Percentiles rank a stretch among this genome's conserved stretches.
phyloP scores from a whole-genome alignment of 495 filamentous ascomycete species.

The Tetracladium setigerum region DNA sequence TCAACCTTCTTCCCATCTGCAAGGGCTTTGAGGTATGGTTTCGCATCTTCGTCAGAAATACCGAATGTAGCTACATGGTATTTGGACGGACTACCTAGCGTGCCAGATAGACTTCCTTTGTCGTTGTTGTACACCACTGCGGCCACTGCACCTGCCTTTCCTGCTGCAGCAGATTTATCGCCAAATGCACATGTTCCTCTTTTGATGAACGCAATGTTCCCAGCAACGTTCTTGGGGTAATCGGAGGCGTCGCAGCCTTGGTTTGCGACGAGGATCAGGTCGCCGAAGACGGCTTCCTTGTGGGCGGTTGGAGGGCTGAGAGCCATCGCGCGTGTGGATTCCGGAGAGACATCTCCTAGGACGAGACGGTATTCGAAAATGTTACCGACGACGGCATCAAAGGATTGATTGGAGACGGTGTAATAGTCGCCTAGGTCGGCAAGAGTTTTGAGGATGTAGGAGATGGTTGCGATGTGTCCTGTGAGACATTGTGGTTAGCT shows the following conservation, averaged over 20 bases:
- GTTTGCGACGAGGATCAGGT: slow-evolving; percentile 33
- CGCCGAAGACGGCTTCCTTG: slow-evolving; percentile 43
- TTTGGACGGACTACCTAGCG: slow-evolving; percentile 41
- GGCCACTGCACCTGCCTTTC: slow-evolving; percentile 51
- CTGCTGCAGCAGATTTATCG: slow-evolving; percentile 47
- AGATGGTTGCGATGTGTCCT: slow-evolving; percentile 52
- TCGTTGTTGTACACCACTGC: slow-evolving; percentile 55
- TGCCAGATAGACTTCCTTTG: slow-evolving; percentile 38
- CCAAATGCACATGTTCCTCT: slow-evolving; percentile 55
- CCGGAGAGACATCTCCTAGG: slow-evolving; percentile 40
- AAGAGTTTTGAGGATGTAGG: slow-evolving; percentile 49
- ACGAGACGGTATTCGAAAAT: slow-evolving; percentile 50
- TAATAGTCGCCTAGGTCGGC: slow-evolving; percentile 47
- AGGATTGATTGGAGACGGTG: slow-evolving; percentile 47
- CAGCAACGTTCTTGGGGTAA: slow-evolving; percentile 31
- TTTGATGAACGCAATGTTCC: slow-evolving; percentile 47
- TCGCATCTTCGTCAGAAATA: slow-evolving; percentile 42
- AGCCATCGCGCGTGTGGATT: slow-evolving; percentile 47
- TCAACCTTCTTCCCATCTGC: slow-evolving; percentile 37
- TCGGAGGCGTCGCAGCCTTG: slow-evolving; percentile 42
- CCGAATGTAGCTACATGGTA: slow-evolving; percentile 52
- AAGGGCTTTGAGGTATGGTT: slow-evolving; percentile 37
- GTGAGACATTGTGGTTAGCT: slow-evolving; percentile 11
- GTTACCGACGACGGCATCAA: slow-evolving; percentile 50
- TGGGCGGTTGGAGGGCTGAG: slow-evolving; percentile 51